Base-by-base conservation (phyloP, 441 rosid genomes). In the Adansonia grandidieri region DNA sequence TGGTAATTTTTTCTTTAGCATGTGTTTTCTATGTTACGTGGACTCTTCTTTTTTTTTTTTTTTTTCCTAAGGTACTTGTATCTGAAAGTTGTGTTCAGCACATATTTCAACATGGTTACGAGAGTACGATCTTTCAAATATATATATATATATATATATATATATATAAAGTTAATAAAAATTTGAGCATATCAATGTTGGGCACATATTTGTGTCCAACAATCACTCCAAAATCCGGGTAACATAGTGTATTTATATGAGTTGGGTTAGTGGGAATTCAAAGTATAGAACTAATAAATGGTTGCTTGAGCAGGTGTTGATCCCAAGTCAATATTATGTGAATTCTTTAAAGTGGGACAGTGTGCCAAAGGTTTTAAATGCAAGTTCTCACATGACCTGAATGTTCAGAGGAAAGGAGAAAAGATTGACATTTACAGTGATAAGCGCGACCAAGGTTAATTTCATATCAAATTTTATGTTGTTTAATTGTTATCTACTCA, bases 311-410 rank as follows among this genome's bases (percentile, higher is more conserved):
- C 74, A 94, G 97, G 97, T 85, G 97, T 91, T 81, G 97, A 96
- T 89, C 96, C 97, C 11, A 96, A 96, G 88, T 96, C 97, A 37
- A 92, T 96, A 44, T 11, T 96, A 5, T 96, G 97, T 77, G 98
- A 94, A 87, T 91, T 92, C 82, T 96, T 75, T 83, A 96, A 96
- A 87, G 96, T 73, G 0, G 97, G 98, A 74, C 97, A 94, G 82
- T 96, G 98, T 80, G 86, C 88, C 0, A 94, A 96, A 83, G 97
- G 97, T 57, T 96, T 96, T 77, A 92, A 94, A 84, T 96, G 98
- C 92, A 96, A 96, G 85, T 94, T 96, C 79, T 96, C 98, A 0
- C 98, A 96, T 66, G 97, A 94, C 82, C 76, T 96, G 87, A 96
- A 93, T 89, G 88, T 93, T 74, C 95, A 94, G 83, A 87, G 98